Percentiles rank a stretch among this genome's conserved stretches.
Evolutionary conservation across 345 rosid species (phyloP).

Genomic region (Lumnitzera racemosa): DNA sequence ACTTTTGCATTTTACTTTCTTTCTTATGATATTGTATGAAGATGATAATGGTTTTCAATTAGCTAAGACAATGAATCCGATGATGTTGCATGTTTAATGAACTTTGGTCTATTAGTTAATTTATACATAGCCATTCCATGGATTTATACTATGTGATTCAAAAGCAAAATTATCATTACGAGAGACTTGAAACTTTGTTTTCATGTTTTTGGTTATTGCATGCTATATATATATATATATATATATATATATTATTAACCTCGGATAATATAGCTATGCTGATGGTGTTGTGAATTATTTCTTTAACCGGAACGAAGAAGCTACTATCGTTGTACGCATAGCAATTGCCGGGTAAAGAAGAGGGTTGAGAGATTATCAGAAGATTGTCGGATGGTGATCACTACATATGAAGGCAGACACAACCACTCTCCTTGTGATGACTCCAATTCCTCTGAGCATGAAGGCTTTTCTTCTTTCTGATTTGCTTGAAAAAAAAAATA

Average conservation of each 20-base stretch:
- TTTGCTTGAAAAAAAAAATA: no score
- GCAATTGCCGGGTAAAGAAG: slow-evolving; percentile 89
- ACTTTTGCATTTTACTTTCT: no score
- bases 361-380: slow-evolving; percentile 90
- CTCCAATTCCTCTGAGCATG: slow-evolving; percentile 68
- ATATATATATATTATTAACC: background rate
- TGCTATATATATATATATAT: background rate
- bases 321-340: slow-evolving; percentile 84
- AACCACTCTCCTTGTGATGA: slow-evolving; percentile 85
- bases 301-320: slow-evolving; percentile 40
- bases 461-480: slow-evolving; percentile 61
- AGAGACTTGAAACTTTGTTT: no score
- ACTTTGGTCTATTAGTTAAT: no score
- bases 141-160: no score
- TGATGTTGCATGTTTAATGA: no score
- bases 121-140: no score
- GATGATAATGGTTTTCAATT: no score
- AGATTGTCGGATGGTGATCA: slow-evolving; percentile 96
- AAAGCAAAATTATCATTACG: no score
- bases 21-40: no score
- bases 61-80: no score
- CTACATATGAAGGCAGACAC: slow-evolving; percentile 98
- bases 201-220: no score
- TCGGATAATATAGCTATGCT: background rate
- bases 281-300: background rate